A percentile compares a stretch with the other conserved stretches of the same genome.
Evolutionary conservation across 2,329 filamentous ascomycete species (phyloP).

Genomic region (Epichloe baconii): DNA sequence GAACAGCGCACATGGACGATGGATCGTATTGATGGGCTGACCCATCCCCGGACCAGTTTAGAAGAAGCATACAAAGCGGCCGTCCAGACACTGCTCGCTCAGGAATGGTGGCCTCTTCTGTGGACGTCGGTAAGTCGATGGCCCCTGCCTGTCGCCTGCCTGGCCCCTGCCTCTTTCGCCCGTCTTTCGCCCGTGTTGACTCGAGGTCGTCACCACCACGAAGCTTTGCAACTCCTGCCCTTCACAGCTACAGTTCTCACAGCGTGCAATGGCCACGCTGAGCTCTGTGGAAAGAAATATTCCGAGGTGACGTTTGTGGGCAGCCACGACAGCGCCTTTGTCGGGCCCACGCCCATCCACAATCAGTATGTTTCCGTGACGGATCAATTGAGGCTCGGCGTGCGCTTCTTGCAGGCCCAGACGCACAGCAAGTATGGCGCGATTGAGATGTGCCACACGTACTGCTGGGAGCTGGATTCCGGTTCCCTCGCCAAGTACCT

Average conservation of each 20-base stretch:
- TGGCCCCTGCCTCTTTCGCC: no score
- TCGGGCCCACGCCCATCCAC: conserved; percentile 37
- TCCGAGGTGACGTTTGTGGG: conserved; percentile 49
- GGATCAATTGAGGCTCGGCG: conserved; percentile 45
- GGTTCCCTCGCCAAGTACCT: conserved; percentile 44
- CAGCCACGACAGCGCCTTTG: conserved; percentile 53
- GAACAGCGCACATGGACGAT: conserved; percentile 6
- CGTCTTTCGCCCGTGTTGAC: neutral
- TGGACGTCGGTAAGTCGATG: conserved; percentile 3
- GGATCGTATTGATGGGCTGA: conserved; percentile 6
- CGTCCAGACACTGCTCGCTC: neutral
- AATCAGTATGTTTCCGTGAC: conserved; percentile 49
- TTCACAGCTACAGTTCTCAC: conserved; percentile 11
- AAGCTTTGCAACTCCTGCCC: conserved; percentile 7
- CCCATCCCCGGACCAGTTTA: conserved; percentile 5
- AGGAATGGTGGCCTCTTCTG: conserved; percentile 1
- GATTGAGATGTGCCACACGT: conserved; percentile 52
- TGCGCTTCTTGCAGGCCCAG: conserved; percentile 52
- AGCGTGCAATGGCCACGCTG: conserved; percentile 44
- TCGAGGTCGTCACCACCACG: conserved; percentile 5
- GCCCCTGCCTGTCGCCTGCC: conserved; percentile 2
- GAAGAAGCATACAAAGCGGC: neutral
- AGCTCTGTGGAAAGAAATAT: conserved; percentile 43
- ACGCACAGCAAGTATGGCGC: conserved; percentile 39
- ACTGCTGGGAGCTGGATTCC: conserved; percentile 44